These are phyloP conservation scores for Phaeodactylum tricornutum DNA, from an alignment of 108 stramenopile genomes.

Conservation along the genomic window DNA sequence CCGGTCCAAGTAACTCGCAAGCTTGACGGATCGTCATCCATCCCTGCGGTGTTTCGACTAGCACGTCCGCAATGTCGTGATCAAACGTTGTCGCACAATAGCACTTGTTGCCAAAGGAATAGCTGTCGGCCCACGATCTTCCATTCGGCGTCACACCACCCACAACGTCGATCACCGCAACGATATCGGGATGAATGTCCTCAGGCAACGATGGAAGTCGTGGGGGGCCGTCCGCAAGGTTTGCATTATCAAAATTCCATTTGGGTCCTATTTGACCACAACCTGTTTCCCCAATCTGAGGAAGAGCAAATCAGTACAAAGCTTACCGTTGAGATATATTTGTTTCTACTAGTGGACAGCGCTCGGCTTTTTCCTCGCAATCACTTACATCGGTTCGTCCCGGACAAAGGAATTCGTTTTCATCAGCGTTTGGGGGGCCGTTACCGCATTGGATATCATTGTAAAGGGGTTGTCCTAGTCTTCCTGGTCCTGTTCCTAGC, in stretches of 20 bases:
- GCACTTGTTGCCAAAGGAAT: conserved; percentile 1
- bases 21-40: not conserved
- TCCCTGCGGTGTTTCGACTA: not conserved
- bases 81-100: conserved; percentile 2
- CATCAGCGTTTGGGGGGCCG: conserved; percentile 7
- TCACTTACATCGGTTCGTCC: conserved; percentile 5
- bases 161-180: too few relatives aligned
- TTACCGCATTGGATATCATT: conserved; percentile 8
- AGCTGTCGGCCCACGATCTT: conserved; percentile 3
- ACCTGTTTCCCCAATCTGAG: conserved; percentile 4
- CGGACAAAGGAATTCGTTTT: conserved; percentile 5
- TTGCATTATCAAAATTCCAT: conserved; percentile 8
- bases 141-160: too few relatives aligned
- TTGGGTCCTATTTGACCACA: conserved; percentile 11
- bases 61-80: not conserved
- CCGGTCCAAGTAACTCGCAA: not conserved
- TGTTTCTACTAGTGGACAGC: too few relatives aligned
- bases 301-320: too few relatives aligned
- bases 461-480: conserved; percentile 1
- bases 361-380: too few relatives aligned
- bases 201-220: too few relatives aligned
- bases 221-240: too few relatives aligned
- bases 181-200: too few relatives aligned
- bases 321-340: too few relatives aligned
- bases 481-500: conserved; percentile 3